Conservation (phyloP, 23 red algal genomes). For the Gracilariopsis chorda region DNA sequence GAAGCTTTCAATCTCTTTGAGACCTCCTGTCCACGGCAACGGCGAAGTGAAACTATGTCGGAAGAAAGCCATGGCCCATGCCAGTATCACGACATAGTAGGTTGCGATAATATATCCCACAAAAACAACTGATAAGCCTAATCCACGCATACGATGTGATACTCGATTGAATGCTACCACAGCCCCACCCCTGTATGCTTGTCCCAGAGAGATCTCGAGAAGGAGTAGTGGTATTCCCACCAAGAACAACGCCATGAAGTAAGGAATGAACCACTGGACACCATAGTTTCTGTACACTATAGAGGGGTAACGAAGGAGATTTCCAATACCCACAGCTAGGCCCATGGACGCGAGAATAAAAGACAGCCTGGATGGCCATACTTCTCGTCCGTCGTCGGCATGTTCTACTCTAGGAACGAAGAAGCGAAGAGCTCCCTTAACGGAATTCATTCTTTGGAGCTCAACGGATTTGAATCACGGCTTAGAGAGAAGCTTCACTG, state of each 20-base stretch:
- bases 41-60: not conserved
- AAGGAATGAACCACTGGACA: constrained; percentile 4
- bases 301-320: constrained; percentile 2
- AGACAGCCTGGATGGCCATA: not conserved
- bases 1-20: not conserved
- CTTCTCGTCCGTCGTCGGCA: not conserved
- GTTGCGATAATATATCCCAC: not conserved
- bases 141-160: not conserved
- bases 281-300: not conserved
- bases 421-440: not conserved
- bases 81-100: constrained; percentile 8
- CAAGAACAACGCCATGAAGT: not conserved
- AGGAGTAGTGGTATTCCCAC: constrained; percentile 1
- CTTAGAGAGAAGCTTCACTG: no score
- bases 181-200: not conserved
- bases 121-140: not conserved
- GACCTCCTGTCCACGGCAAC: not conserved
- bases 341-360: constrained; percentile 13
- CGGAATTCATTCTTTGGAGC: not conserved
- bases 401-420: not conserved
- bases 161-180: not conserved
- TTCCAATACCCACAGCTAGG: not conserved
- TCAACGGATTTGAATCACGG: no score
- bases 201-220: not conserved
- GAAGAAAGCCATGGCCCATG: not conserved